Percentiles rank a stretch among this genome's conserved stretches.
phyloP scores from a whole-genome alignment of 1,139 yeast genomes.

The Kodamaea alishanica region DNA sequence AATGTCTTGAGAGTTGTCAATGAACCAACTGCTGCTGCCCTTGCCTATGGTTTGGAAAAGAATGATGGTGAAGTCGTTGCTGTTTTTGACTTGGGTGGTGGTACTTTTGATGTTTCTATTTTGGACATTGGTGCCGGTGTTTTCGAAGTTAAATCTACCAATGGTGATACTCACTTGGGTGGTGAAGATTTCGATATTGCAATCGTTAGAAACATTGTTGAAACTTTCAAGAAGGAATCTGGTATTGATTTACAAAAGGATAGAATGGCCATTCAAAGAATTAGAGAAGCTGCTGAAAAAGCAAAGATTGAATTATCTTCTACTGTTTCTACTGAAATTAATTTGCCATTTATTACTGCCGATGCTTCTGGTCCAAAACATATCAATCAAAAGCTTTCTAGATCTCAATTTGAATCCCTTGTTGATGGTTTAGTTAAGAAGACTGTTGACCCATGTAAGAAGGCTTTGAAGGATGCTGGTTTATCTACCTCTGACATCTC shows the following conservation, averaged over 20 bases:
- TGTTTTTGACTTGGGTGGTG: slow-evolving; percentile 86
- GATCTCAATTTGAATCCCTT: slow-evolving; percentile 89
- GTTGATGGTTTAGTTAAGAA: slow-evolving; percentile 91
- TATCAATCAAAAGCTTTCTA: slow-evolving; percentile 87
- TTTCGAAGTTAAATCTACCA: slow-evolving; percentile 82
- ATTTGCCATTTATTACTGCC: slow-evolving; percentile 95
- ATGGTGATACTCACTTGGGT: slow-evolving; percentile 88
- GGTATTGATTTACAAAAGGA: slow-evolving; percentile 88
- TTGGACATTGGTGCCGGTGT: slow-evolving; percentile 86
- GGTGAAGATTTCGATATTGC: slow-evolving; percentile 90
- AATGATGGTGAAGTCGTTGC: slow-evolving; percentile 73
- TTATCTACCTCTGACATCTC: slow-evolving; percentile 80
- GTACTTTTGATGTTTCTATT: slow-evolving; percentile 83
- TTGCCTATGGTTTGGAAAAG: slow-evolving; percentile 95
- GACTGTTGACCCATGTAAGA: slow-evolving; percentile 95
- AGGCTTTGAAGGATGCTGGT: slow-evolving; percentile 95
- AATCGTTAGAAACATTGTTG: slow-evolving; percentile 83
- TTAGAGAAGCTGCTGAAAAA: slow-evolving; percentile 99
- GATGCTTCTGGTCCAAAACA: slow-evolving; percentile 98
- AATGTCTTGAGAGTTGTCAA: slow-evolving; percentile 96
- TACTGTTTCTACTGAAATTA: slow-evolving; percentile 87
- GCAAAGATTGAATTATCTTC: slow-evolving; percentile 98
- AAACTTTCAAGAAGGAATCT: slow-evolving; percentile 85
- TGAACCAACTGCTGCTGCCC: slow-evolving; percentile 99
- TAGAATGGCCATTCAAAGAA: slow-evolving; percentile 99